These are phyloP conservation scores for Sporothrix pallida DNA, from an alignment of 2,329 filamentous ascomycete genomes.

Conservation along the genomic window DNA sequence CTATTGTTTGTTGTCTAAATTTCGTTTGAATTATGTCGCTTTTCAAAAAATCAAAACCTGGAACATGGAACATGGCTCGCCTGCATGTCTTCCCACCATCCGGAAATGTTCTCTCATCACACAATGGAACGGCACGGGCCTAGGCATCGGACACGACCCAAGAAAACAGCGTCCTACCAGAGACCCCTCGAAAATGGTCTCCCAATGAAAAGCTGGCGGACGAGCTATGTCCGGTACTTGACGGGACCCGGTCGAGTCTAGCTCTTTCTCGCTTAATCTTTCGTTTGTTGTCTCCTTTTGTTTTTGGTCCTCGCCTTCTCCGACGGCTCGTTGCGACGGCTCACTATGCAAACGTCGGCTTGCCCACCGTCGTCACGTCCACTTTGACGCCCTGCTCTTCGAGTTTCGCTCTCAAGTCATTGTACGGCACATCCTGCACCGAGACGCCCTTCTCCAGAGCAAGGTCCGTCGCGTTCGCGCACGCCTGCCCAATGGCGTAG, in stretches of 20 bases:
- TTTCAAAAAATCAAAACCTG: too few species aligned
- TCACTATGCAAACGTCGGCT: conserved; percentile 22
- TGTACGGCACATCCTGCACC: conserved; percentile 17
- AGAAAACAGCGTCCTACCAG: neutral
- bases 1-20: too few species aligned
- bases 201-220: conserved; percentile 10
- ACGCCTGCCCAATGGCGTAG: conserved; percentile 28
- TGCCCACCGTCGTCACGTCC: conserved; percentile 1
- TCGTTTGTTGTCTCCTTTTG: neutral
- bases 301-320: too few species aligned
- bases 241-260: neutral
- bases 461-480: conserved; percentile 22
- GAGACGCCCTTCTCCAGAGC: neutral
- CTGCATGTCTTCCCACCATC: too few species aligned
- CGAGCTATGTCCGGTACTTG: neutral
- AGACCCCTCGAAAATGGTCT: too few species aligned
- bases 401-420: neutral
- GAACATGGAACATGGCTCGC: too few species aligned
- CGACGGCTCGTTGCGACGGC: neutral
- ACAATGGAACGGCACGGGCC: conserved; percentile 22
- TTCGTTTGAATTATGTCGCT: too few species aligned
- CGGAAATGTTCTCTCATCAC: neutral
- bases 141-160: conserved; percentile 5
- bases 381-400: conserved; percentile 21
- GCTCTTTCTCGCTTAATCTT: neutral